Evolutionary conservation across 164 flowering plant genomes (phyloP).

Genomic region (Vitis cinerea): DNA sequence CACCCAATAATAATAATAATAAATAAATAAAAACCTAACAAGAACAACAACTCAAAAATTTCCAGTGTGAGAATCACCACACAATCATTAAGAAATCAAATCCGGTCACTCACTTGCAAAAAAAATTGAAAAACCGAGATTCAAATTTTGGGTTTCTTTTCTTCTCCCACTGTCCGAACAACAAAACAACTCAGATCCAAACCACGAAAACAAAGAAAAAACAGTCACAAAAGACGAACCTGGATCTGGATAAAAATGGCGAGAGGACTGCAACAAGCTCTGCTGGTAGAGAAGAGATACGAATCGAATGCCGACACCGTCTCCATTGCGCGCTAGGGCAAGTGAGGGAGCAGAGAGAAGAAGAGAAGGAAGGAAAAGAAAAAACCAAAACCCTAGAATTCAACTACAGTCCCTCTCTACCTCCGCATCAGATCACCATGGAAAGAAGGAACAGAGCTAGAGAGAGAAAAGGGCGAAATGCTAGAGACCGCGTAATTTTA

Average conservation of each 20-base stretch:
- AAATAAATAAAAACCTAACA: too few relatives aligned
- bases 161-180: neutral
- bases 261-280: slow-evolving; percentile 55
- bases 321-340: neutral
- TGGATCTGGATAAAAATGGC: slow-evolving; percentile 92
- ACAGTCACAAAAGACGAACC: slow-evolving; percentile 32
- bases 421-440: too few relatives aligned
- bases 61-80: too few relatives aligned
- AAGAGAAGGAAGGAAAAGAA: neutral
- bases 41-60: too few relatives aligned
- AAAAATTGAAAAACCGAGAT: too few relatives aligned
- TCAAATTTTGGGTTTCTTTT: too few relatives aligned
- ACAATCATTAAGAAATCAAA: too few relatives aligned
- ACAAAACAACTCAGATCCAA: slow-evolving; percentile 11
- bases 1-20: too few relatives aligned
- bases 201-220: neutral
- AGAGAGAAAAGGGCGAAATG: slow-evolving; percentile 3
- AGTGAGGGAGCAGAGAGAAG: neutral
- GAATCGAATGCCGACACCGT: slow-evolving; percentile 51
- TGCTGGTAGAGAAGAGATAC: slow-evolving; percentile 62
- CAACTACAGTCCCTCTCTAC: too few relatives aligned
- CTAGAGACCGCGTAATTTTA: slow-evolving; percentile 39
- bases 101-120: too few relatives aligned
- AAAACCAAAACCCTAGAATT: neutral
- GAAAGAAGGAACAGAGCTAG: neutral